phyloP scores from a whole-genome alignment of 805 yeast species.

The Millerago galiae region DNA sequence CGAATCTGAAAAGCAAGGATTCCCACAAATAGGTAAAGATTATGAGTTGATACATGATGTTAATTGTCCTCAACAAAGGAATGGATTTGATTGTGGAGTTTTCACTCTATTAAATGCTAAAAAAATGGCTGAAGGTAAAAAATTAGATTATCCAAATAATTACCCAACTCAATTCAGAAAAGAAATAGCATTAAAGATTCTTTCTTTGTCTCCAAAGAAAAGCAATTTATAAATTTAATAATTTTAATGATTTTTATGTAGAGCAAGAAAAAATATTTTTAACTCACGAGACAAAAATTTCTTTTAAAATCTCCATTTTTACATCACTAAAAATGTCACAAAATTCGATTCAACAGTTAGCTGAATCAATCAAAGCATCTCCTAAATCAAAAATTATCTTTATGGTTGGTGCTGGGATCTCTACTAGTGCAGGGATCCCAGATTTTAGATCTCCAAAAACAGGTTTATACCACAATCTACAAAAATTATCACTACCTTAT shows the following conservation, averaged over 20 bases:
- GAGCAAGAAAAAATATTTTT: too few species aligned
- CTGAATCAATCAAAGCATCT: conserved; percentile 5
- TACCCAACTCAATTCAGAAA: conserved; percentile 68
- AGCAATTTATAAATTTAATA: neutral
- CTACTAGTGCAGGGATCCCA: conserved; percentile 92
- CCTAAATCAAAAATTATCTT: conserved; percentile 41
- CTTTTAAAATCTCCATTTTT: too few species aligned
- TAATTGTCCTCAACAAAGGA: conserved; percentile 76
- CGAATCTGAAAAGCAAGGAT: conserved; percentile 52
- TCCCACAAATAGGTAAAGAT: conserved; percentile 26
- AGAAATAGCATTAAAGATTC: conserved; percentile 26
- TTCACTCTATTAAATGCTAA: conserved; percentile 78
- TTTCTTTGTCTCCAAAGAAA: conserved; percentile 4
- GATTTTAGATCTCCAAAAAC: conserved; percentile 91
- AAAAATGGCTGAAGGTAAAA: conserved; percentile 45
- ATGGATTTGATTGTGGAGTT: conserved; percentile 94
- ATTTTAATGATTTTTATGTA: too few species aligned
- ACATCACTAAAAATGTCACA: neutral
- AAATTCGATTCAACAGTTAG: conserved; percentile 3
- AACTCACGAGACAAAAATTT: too few species aligned
- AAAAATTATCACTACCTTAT: conserved; percentile 70
- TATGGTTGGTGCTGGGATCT: conserved; percentile 89
- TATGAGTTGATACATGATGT: conserved; percentile 25
- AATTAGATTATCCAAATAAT: conserved; percentile 49
- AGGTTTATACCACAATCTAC: conserved; percentile 76